phyloP scores from a whole-genome alignment of 352 stramenopile species.

The Stramenopiles sp. region DNA sequence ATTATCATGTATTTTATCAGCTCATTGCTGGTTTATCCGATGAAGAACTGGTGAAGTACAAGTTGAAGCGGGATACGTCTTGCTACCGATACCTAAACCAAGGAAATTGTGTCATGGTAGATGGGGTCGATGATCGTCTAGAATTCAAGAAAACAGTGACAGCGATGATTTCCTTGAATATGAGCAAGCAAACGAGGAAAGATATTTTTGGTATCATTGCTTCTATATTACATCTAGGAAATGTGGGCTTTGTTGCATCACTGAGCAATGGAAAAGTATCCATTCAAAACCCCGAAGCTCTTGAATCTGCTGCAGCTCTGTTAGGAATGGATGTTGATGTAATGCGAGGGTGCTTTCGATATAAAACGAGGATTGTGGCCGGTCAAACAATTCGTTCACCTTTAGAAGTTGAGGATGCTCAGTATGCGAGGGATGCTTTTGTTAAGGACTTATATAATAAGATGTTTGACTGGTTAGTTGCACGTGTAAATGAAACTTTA shows the following conservation, averaged over 20 bases:
- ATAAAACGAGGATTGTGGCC: neutral
- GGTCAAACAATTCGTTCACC: neutral
- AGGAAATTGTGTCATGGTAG: conserved; percentile 65
- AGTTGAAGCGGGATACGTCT: conserved; percentile 32
- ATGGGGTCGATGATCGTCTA: conserved; percentile 61
- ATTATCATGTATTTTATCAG: conserved; percentile 86
- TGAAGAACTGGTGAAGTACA: neutral
- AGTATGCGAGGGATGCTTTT: conserved; percentile 73
- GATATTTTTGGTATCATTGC: conserved; percentile 84
- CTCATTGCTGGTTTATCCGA: conserved; percentile 41
- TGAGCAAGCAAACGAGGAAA: conserved; percentile 60
- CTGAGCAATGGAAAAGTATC: conserved; percentile 27
- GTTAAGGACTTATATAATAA: conserved; percentile 78
- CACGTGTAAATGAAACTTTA: conserved; percentile 67
- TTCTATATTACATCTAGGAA: conserved; percentile 87
- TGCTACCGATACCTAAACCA: conserved; percentile 82
- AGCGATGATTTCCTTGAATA: conserved; percentile 70
- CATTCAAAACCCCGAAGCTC: conserved; percentile 33
- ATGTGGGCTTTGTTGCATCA: conserved; percentile 66
- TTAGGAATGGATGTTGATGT: conserved; percentile 55
- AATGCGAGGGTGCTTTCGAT: conserved; percentile 50
- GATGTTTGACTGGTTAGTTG: conserved; percentile 82
- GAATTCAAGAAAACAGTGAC: conserved; percentile 73
- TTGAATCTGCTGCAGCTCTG: conserved; percentile 37
- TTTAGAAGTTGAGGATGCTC: conserved; percentile 29